Percentiles rank a stretch among this genome's conserved stretches.
Evolutionary conservation across 495 filamentous ascomycete species (phyloP).

Genomic region (Rostrohypoxylon terebratum): DNA sequence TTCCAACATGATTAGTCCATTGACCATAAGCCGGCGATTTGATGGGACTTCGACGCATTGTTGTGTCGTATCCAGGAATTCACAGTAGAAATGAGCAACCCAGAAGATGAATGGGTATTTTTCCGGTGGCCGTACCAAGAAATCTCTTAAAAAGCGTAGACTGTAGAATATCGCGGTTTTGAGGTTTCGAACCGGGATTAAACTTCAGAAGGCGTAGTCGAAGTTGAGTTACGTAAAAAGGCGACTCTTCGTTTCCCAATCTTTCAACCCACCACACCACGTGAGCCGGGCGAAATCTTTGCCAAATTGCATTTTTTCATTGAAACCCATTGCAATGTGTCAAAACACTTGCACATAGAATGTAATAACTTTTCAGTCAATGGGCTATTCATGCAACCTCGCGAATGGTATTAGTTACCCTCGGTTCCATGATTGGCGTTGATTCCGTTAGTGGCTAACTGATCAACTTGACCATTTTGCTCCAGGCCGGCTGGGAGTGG

Average conservation of each 20-base stretch:
- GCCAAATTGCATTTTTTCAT: conserved; percentile 8
- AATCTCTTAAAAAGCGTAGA: conserved; percentile 13
- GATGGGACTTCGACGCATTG: conserved; percentile 26
- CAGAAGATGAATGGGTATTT: conserved; percentile 7
- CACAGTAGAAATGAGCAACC: conserved; percentile 12
- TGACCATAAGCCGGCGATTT: conserved; percentile 23
- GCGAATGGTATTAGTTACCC: conserved; percentile 18
- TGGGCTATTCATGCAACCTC: conserved; percentile 1
- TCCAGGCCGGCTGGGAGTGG: conserved; percentile 7
- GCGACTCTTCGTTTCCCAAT: neutral
- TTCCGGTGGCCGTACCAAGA: conserved; percentile 35
- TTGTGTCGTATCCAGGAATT: conserved; percentile 40
- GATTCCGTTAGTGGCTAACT: conserved; percentile 35
- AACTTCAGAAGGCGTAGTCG: conserved; percentile 6
- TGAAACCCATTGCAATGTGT: conserved; percentile 1
- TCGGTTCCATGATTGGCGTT: conserved; percentile 8
- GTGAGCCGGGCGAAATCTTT: conserved; percentile 2
- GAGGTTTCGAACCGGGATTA: neutral
- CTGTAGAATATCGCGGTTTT: conserved; percentile 2
- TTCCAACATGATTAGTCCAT: conserved; percentile 28
- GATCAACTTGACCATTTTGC: conserved; percentile 2
- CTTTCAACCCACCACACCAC: neutral
- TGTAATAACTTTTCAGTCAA: conserved; percentile 2
- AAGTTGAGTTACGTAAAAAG: conserved; percentile 13
- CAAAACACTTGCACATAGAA: conserved; percentile 11